Base-by-base conservation (phyloP, 2,329 filamentous ascomycete species). In the Microcyclospora pomicola region DNA sequence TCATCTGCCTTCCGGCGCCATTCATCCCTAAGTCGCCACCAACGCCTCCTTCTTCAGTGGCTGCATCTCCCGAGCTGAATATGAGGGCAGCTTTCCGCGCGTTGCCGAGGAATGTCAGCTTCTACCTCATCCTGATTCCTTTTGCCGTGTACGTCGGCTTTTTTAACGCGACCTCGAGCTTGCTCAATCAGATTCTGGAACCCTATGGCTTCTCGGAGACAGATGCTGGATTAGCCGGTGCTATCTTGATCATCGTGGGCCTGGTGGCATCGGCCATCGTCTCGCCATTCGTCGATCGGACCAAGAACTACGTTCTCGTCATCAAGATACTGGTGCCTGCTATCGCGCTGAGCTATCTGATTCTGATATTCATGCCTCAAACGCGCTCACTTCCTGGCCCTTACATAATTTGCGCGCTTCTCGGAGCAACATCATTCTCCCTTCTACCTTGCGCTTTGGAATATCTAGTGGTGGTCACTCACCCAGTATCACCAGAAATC, bases 141-240 rank as follows among this genome's bases (percentile, higher is more conserved):
- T 96, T 88, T 62, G 65, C 73, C 46, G 62, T 87, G 51, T 94
- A 86, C 59, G 83, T 94, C 43, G 86, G 82, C 51, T 80, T 91
- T 65, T 98, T 98, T 76, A 96, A 96, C 69, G 81, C 81, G 48
- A 68, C 87, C 48, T 92, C 86, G 35, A 82, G 82, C 2, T 73
- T 96, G 1, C 70, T 96, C 9, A 93, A 88, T 64, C 88, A 95
- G 56, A 83, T 96, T 56, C 73, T 96, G 46, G 67, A 74, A 30
- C 91, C 91, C 0, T 88, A 95, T 62, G 82, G 76, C 51, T 93
- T 85, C 70, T 72, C 66, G 42, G 81, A 93, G 57, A 80, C 80
- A 46, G 72, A 94, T 39, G 83, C 88, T 15, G 91, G 91, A 27
- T 87, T 96, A 51, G 85, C 80, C 9, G 91, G 91, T 46, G 91